These are phyloP conservation scores for Mucor lusitanicus DNA, from an alignment of 371 early-diverging fungal species.

Conservation along the genomic window DNA sequence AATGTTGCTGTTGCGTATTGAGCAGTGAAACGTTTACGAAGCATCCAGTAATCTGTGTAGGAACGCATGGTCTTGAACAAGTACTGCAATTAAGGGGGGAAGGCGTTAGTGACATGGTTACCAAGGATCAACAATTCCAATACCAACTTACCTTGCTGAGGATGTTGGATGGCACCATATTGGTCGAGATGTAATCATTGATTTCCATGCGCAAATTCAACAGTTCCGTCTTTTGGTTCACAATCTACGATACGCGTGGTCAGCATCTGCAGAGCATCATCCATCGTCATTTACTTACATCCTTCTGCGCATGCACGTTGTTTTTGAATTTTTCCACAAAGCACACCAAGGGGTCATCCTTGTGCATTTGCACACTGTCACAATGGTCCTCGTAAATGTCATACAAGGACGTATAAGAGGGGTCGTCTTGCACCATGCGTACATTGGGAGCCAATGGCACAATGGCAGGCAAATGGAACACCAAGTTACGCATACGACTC, in stretches of 20 bases:
- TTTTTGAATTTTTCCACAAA: constrained; percentile 67
- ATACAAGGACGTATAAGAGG: constrained; percentile 82
- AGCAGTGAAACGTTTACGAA: constrained; percentile 89
- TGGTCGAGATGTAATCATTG: constrained; percentile 73
- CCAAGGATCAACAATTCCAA: background rate
- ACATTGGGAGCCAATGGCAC: constrained; percentile 92
- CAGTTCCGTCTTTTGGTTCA: constrained; percentile 63
- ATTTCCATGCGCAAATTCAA: constrained; percentile 80
- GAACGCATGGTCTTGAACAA: constrained; percentile 59
- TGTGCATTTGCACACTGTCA: constrained; percentile 61
- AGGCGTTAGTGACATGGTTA: background rate
- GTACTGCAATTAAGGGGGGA: background rate
- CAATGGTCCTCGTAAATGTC: constrained; percentile 90
- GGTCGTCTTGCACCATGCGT: constrained; percentile 92
- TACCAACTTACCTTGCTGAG: constrained; percentile 60
- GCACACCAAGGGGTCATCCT: constrained; percentile 81
- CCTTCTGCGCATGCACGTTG: constrained; percentile 45
- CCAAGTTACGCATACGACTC: constrained; percentile 76
- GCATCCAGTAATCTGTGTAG: constrained; percentile 88
- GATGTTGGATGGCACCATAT: constrained; percentile 82
- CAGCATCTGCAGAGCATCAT: background rate
- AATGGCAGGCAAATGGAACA: constrained; percentile 90
- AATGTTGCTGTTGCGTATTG: constrained; percentile 90
- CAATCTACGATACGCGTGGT: constrained; percentile 16
- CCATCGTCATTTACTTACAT: constrained; percentile 22